Percentiles rank a stretch among this genome's conserved stretches.
Evolutionary conservation across 345 rosid genomes (phyloP).

Genomic region (Gossypium thurberi): DNA sequence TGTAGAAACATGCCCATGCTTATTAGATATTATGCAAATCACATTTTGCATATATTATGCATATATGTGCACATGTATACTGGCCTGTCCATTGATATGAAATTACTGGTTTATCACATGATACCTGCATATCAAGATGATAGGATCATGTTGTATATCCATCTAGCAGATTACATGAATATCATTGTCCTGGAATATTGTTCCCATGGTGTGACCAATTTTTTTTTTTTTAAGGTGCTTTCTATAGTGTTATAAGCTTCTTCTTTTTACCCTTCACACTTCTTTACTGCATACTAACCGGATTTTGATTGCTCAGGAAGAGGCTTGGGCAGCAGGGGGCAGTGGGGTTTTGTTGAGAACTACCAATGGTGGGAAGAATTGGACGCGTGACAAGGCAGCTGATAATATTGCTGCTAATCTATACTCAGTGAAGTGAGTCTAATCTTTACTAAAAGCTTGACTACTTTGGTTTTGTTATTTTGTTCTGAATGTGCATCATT

Average conservation of each 20-base stretch:
- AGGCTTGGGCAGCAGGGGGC: constrained; percentile 99
- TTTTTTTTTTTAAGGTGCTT: background rate
- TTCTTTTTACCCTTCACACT: background rate
- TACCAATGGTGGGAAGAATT: constrained; percentile 80
- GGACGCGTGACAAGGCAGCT: constrained; percentile 97
- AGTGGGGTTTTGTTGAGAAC: constrained; percentile 87
- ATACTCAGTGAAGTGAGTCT: constrained; percentile 79
- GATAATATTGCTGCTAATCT: constrained; percentile 95
- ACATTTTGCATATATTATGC: background rate
- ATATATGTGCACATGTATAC: background rate
- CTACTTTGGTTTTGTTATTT: background rate
- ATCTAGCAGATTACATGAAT: background rate
- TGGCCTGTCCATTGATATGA: background rate
- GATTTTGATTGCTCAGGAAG: constrained; percentile 46
- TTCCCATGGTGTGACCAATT: background rate
- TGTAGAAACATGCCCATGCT: background rate
- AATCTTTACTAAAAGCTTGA: background rate
- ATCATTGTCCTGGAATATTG: background rate
- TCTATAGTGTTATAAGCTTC: background rate
- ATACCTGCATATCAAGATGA: background rate
- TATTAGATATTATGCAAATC: background rate
- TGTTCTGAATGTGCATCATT: background rate
- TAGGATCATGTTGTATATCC: background rate
- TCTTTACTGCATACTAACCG: background rate
- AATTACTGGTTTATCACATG: background rate